Evolutionary conservation across 2,329 filamentous ascomycete genomes (phyloP), one percentile per base, ranked within the genome.

Genomic region (Shiraia sp.): DNA sequence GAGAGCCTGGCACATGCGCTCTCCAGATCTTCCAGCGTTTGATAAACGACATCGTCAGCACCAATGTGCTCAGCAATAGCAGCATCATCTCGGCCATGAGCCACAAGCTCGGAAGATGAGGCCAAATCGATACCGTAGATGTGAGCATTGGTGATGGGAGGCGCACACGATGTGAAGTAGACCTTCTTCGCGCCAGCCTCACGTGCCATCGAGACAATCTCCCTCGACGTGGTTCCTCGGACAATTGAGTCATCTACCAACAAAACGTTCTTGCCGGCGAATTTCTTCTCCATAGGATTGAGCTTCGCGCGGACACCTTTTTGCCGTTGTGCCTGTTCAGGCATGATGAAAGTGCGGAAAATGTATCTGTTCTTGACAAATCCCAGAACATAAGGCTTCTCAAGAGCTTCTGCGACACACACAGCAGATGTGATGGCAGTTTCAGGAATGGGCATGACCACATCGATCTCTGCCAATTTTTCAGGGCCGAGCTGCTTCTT

Each of bases 331-430:
- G 82, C 82, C 68, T 96, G 91, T 19, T 86, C 87, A 2, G 91
- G 85, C 85, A 88, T 87, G 64, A 90, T 92, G 68, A 92, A 93
- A 1, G 89, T 95, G 35, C 89, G 81, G 77, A 89, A 90, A 46
- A 95, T 86, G 66, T 95, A 95, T 37, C 88, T 80, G 70, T 95
- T 95, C 78, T 93, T 95, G 51, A 95, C 85, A 58, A 95, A 92
- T 2, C 85, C 90, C 63, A 88, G 87, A 44, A 81, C 85, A 61
- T 87, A 90, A 1, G 87, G 87, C 66, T 89, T 90, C 54, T 83
- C 79, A 13, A 96, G 78, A 28, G 81, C 78, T 59, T 85, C 81
- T n/a, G 90, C 86, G 17, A 95, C 79, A 33, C 81, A 82, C 7
- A 87, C 82, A 2, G 90, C 90, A 1, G 89, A 86, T 0, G 87